Evolutionary conservation across 108 stramenopile species (phyloP), one percentile per base, ranked within the genome.

Genomic region (Hondaea fermentalgiana): DNA sequence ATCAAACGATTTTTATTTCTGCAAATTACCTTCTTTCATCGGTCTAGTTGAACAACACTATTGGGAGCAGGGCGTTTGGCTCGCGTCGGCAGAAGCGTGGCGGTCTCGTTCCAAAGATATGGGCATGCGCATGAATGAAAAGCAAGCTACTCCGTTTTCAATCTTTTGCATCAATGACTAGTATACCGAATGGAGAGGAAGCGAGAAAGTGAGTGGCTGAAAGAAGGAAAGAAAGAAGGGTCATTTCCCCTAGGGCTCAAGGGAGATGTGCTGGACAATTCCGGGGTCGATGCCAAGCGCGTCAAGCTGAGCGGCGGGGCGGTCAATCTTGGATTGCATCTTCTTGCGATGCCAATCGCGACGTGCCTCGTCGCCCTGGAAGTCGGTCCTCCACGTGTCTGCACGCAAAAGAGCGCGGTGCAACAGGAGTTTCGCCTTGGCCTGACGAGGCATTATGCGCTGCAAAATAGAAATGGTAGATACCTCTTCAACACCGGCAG

Each of bases 401-500:
- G 90, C 87, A 3, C 57, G 51, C 44, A 51, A 43, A 17, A 64
- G 14, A 8, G 29, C 89, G 60, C 87, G 87, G 21, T 89, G 76
- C n/a, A 83, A 3, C n/a, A 83, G 12, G 23, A 83, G 51, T 2
- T 53, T 47, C 44, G 76, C 76, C 76, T 83, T 83, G 51, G 76
- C 89, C 89, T 90, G 59, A 69, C 90, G 59, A 71, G 87, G 59
- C 87, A 25, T 5, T 72, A 91, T 3, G 47, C 42, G 87, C 90
- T 91, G 90, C 16, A 91, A 43, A 21, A 90, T 44, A 5, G 90
- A 90, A 12, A 91, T 91, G 5, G 90, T 90, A 5, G 90, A 53
- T 4, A 91, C 90, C 90, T 91, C 90, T 47, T 91, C 91, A 4
- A 91, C 88, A 5, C 91, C 91, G 16, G 89, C 91, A 14, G 91